These are phyloP conservation scores for Fusarium sp. DNA, from an alignment of 2,329 filamentous ascomycete species.

Conservation along the genomic window DNA sequence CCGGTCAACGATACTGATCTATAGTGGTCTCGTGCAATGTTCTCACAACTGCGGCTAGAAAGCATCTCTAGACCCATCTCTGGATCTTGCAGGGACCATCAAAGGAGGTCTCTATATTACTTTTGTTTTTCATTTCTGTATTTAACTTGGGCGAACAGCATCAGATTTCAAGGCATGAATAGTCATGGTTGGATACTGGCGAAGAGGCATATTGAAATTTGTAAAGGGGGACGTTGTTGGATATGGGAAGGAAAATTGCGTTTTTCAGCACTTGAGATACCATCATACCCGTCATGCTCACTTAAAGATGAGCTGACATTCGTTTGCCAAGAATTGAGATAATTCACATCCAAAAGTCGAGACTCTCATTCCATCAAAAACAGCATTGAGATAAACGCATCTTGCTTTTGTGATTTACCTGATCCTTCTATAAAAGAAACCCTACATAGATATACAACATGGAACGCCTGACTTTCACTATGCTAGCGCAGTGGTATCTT, in stretches of 20 bases:
- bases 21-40: not conserved
- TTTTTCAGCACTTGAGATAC: conserved; percentile 45
- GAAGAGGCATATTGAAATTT: conserved; percentile 28
- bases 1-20: conserved; percentile 16
- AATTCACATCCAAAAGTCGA: conserved; percentile 8
- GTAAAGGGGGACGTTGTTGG: conserved; percentile 30
- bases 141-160: not conserved
- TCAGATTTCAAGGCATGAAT: conserved; percentile 1
- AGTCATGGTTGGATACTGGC: conserved; percentile 17
- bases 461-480: conserved; percentile 43
- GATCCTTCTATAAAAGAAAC: conserved; percentile 30
- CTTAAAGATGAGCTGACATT: conserved; percentile 28
- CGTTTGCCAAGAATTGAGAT: conserved; percentile 22
- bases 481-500: conserved; percentile 41
- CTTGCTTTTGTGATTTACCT: conserved; percentile 25
- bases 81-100: not conserved
- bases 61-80: not conserved
- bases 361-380: not conserved
- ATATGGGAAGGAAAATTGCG: conserved; percentile 25
- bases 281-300: conserved; percentile 39
- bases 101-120: not conserved
- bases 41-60: not conserved
- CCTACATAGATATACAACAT: conserved; percentile 34
- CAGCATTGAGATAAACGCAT: conserved; percentile 14
- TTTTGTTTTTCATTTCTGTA: not conserved